Conservation (phyloP, 163 green algal species). For the Chlamydomonas reinhardtii region DNA sequence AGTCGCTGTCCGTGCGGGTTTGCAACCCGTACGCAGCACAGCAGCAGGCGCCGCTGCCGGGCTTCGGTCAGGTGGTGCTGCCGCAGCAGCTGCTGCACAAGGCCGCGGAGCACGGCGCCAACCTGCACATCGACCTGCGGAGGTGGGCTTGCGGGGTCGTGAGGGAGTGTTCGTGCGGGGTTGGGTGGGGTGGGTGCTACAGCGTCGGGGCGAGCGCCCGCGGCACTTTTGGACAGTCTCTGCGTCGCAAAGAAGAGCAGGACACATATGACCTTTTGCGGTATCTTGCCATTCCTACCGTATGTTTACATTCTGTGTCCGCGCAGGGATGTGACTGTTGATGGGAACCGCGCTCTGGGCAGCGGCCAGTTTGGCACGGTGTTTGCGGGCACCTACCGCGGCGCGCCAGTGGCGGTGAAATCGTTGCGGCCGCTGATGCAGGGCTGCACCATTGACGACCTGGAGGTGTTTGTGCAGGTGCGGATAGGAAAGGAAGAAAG, state of each 20-base stretch:
- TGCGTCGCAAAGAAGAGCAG: too few species aligned
- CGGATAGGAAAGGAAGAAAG: background rate
- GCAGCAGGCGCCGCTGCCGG: too few species aligned
- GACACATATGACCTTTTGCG: too few species aligned
- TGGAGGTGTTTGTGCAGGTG: conserved; percentile 48
- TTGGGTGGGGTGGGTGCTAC: too few species aligned
- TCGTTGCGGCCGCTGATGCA: conserved; percentile 30
- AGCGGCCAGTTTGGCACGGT: conserved; percentile 22
- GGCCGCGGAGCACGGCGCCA: conserved; percentile 19
- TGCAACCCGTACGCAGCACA: too few species aligned
- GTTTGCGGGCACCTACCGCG: conserved; percentile 23
- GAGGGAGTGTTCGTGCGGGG: background rate
- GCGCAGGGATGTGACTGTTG: conserved; percentile 9
- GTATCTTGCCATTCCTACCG: too few species aligned
- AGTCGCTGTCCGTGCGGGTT: too few species aligned
- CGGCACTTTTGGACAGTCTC: too few species aligned
- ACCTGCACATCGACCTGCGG: conserved; percentile 27
- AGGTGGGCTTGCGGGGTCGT: background rate
- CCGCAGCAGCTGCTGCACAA: background rate
- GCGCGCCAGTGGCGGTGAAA: conserved; percentile 25
- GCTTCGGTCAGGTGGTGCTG: conserved; percentile 17
- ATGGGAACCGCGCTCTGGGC: conserved; percentile 7
- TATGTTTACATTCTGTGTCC: too few species aligned
- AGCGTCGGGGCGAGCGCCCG: too few species aligned
- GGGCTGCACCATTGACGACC: conserved; percentile 20